Percentiles rank a stretch among this genome's conserved stretches.
These are phyloP conservation scores for Penicillium lagena DNA, from an alignment of 495 filamentous ascomycete genomes.

Conservation along the genomic window DNA sequence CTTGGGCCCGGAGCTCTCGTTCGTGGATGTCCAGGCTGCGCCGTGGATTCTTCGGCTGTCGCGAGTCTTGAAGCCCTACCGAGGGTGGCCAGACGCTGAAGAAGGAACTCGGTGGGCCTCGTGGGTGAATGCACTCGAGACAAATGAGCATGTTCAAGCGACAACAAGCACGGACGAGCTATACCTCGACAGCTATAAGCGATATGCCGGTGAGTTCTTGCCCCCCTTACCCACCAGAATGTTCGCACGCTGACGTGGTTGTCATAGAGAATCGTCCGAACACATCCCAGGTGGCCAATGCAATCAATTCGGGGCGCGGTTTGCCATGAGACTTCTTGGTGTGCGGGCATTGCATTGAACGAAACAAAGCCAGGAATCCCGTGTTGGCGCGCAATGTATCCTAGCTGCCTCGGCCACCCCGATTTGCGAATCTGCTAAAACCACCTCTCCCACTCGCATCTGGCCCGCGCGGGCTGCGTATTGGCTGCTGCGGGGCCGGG, in stretches of 20 bases:
- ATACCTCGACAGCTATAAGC: slow-evolving; percentile 66
- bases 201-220: slow-evolving; percentile 52
- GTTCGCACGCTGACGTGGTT: slow-evolving; percentile 10
- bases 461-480: slow-evolving; percentile 67
- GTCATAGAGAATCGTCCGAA: slow-evolving; percentile 51
- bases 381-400: slow-evolving; percentile 4
- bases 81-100: slow-evolving; percentile 70
- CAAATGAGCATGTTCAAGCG: slow-evolving; percentile 62
- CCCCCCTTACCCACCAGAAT: background rate
- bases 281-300: slow-evolving; percentile 52
- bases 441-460: slow-evolving; percentile 70
- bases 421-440: slow-evolving; percentile 49
- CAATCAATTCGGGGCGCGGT: slow-evolving; percentile 49
- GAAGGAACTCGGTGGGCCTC: slow-evolving; percentile 62
- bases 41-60: slow-evolving; percentile 78
- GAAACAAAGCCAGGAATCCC: too few species aligned
- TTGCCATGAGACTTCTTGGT: slow-evolving; percentile 30
- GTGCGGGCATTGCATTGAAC: too few species aligned
- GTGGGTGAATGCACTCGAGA: slow-evolving; percentile 81
- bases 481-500: slow-evolving; percentile 47
- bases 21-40: slow-evolving; percentile 83
- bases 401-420: slow-evolving; percentile 39
- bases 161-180: slow-evolving; percentile 72
- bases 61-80: slow-evolving; percentile 71
- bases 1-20: slow-evolving; percentile 62